Conservation (phyloP, 306 rosid species). For the Gleditsia sinensis region DNA sequence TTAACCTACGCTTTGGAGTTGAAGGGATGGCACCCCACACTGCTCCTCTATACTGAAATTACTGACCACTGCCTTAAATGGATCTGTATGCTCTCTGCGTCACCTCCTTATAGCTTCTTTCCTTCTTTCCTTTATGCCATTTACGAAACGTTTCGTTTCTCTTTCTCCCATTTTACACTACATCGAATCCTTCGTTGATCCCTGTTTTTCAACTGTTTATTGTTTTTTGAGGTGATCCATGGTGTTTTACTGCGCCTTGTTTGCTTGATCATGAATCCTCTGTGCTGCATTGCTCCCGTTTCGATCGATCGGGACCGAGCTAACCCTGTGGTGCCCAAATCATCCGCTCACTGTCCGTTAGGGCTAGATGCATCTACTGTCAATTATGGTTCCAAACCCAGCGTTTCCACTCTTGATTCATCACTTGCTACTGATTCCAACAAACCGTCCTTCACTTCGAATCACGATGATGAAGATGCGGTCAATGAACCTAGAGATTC, state of each 20-base stretch:
- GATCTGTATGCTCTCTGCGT: conserved; percentile 45
- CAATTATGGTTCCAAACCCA: conserved; percentile 56
- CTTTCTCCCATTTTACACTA: background rate
- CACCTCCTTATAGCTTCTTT: conserved; percentile 45
- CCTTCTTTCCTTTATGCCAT: conserved; percentile 44
- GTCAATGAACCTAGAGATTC: conserved; percentile 59
- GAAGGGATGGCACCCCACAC: conserved; percentile 5
- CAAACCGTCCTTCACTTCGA: conserved; percentile 42
- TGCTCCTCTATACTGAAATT: conserved; percentile 18
- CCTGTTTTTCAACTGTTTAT: background rate
- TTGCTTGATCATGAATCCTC: conserved; percentile 62
- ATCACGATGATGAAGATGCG: conserved; percentile 54
- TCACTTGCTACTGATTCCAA: conserved; percentile 57
- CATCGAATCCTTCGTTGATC: background rate
- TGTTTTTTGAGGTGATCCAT: conserved; percentile 2
- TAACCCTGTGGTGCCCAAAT: conserved; percentile 49
- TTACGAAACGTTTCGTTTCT: conserved; percentile 29
- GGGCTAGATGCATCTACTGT: conserved; percentile 64
- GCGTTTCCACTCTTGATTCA: conserved; percentile 65
- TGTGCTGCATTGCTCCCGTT: conserved; percentile 99
- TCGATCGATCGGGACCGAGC: conserved; percentile 90
- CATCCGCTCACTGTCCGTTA: conserved; percentile 57
- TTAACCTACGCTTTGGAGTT: conserved; percentile 38
- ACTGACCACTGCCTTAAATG: conserved; percentile 54
- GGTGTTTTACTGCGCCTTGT: background rate